Base-by-base conservation (phyloP, 148 eudicot species). In the Tetragonia tetragonoides region DNA sequence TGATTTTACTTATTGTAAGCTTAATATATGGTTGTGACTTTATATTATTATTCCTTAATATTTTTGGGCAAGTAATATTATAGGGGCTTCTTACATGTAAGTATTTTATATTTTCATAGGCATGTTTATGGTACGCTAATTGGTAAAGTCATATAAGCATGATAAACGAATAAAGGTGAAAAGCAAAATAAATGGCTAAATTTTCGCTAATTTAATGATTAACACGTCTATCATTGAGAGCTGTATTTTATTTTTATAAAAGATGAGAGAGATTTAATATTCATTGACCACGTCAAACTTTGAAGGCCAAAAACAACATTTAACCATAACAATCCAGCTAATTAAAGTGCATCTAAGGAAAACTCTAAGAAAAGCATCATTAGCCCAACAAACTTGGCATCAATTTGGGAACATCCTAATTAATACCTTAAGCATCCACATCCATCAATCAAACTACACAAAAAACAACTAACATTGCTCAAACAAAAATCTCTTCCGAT, bases 321-420 rank as follows among this genome's bases (percentile, higher is more conserved):
- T 11, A 28, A 81, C 20, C 24, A 1, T 54, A 21, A 76, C 9
- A 41, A 67, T 16, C 46, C 47, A 66, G 14, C 75, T 77, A 82
- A 82, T 73, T 82, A 57, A 37, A 62, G 51, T 20, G 4, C 34
- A 12, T 34, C 40, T 16, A 40, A 53, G 10, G 20, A 68, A n/a
- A 24, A 41, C 18, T 49, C 85, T 74, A 78, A 74, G 66, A 78
- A 82, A 69, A 78, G 79, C 44, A 69, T 39, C 47, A 82, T 68
- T 57, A 82, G 67, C 37, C 75, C 84, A 82, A 54, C 64, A 78
- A 82, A 82, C 15, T 39, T 68, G 75, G 78, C 73, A 68, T 2
- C 70, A 57, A 41, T 77, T 82, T 82, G 73, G 81, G 70, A 62
- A 56, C 46, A 72, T 73, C 68, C 40, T 40, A 78, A 41, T 42